Percentiles rank a stretch among this genome's conserved stretches.
Evolutionary conservation across 2,329 filamentous ascomycete genomes (phyloP).

Genomic region (Geosmithia flava): DNA sequence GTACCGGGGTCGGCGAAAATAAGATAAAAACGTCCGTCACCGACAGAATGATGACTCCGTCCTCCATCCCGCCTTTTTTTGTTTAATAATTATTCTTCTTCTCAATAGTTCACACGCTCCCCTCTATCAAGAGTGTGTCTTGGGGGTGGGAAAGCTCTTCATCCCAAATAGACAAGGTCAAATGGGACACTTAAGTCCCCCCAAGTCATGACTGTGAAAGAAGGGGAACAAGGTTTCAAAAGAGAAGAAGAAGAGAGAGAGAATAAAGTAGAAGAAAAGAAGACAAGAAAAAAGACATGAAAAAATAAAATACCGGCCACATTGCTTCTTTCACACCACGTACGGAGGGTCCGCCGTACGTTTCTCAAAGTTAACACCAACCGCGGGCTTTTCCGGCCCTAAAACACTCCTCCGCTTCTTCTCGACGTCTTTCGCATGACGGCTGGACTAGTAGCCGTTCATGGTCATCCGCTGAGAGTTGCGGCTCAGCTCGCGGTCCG

Average conservation of each 20-base stretch:
- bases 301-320: not conserved
- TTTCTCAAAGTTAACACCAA: not conserved
- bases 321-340: not conserved
- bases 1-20: not conserved
- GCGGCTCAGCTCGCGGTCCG: conserved; percentile 91
- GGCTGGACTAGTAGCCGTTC: conserved; percentile 75
- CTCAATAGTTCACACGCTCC: not conserved
- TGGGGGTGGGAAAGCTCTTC: not conserved
- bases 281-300: not conserved
- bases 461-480: conserved; percentile 96
- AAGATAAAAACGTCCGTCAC: conserved; percentile 1
- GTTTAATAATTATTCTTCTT: not conserved
- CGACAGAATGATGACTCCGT: not conserved
- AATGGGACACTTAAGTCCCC: too few species aligned
- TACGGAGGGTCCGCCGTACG: not conserved
- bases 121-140: too few species aligned
- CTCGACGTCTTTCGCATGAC: not conserved
- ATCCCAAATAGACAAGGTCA: not conserved
- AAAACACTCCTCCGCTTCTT: not conserved
- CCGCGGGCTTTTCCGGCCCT: not conserved
- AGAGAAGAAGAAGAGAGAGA: not conserved
- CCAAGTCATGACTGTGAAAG: not conserved
- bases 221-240: not conserved
- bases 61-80: conserved; percentile 1
- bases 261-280: not conserved